Conservation (phyloP, 208 protist genomes). For the Tritrichomonas musculus region DNA sequence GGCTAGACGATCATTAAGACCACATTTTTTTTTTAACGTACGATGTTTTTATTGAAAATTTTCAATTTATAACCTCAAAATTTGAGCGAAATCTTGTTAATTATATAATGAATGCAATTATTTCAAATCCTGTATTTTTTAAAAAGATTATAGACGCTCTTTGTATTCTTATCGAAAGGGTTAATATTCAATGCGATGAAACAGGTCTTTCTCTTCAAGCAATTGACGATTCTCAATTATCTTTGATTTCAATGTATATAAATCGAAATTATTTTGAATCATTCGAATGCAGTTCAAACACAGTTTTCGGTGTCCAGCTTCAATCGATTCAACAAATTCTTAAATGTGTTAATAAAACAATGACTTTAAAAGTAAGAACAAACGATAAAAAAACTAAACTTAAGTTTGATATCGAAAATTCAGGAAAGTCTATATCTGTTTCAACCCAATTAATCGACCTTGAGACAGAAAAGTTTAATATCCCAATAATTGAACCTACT, state of each 20-base stretch:
- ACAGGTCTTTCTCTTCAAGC: neutral
- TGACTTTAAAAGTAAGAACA: neutral
- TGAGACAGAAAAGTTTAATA: neutral
- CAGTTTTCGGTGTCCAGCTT: neutral
- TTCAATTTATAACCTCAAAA: too few relatives aligned
- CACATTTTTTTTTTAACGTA: too few relatives aligned
- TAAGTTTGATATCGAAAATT: neutral
- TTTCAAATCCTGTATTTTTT: neutral
- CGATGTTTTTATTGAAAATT: too few relatives aligned
- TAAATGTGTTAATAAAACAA: neutral
- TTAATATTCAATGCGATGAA: constrained; percentile 3
- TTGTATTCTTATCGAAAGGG: neutral
- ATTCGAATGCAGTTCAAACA: neutral
- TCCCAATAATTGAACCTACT: neutral
- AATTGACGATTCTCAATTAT: neutral
- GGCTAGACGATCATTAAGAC: too few relatives aligned
- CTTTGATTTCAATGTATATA: neutral
- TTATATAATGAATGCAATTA: too few relatives aligned
- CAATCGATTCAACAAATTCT: neutral
- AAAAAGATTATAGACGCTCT: constrained; percentile 3
- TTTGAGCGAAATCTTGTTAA: too few relatives aligned
- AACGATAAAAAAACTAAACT: neutral
- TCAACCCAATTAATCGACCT: constrained; percentile 6
- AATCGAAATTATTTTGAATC: neutral
- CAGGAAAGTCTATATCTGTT: neutral